Conservation (phyloP, 2,329 filamentous ascomycete species). For the Colletotrichum gloeosporioides region DNA sequence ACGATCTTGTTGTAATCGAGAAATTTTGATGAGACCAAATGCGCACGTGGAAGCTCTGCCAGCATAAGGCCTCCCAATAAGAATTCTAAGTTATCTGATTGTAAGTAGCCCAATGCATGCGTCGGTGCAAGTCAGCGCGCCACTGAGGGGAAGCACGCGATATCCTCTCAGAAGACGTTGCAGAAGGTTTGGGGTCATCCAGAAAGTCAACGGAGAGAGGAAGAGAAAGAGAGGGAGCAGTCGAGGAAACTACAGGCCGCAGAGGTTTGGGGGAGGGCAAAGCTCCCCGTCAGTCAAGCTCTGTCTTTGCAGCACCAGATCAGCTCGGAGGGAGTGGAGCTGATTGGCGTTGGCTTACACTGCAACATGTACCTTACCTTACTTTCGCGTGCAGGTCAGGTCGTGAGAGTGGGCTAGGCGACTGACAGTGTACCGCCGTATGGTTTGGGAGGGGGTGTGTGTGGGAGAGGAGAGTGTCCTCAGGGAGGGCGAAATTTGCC, state of each 20-base stretch:
- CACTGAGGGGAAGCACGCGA: background rate
- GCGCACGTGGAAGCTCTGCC: background rate
- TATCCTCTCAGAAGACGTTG: background rate
- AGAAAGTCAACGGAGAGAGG: background rate
- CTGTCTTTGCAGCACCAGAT: constrained; percentile 10
- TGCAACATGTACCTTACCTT: constrained; percentile 10
- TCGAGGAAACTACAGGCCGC: constrained; percentile 30
- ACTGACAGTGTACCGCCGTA: constrained; percentile 19
- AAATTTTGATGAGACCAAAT: background rate
- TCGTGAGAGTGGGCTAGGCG: constrained; percentile 4
- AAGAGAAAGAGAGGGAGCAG: constrained; percentile 25
- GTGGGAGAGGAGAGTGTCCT: background rate
- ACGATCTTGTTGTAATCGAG: background rate
- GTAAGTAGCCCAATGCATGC: background rate
- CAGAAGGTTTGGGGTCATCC: background rate
- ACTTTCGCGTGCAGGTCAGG: background rate
- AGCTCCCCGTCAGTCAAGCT: constrained; percentile 32
- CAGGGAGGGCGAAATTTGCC: constrained; percentile 15
- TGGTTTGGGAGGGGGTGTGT: constrained; percentile 21
- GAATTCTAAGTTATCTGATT: background rate
- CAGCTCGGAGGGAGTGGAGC: constrained; percentile 22
- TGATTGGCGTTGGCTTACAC: constrained; percentile 13
- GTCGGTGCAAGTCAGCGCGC: background rate
- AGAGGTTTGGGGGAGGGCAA: constrained; percentile 30
- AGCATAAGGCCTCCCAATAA: background rate